Evolutionary conservation across 176 grass and related monocot genomes (phyloP), one percentile per base, ranked within the genome.

Genomic region (Phoenix dactylifera): DNA sequence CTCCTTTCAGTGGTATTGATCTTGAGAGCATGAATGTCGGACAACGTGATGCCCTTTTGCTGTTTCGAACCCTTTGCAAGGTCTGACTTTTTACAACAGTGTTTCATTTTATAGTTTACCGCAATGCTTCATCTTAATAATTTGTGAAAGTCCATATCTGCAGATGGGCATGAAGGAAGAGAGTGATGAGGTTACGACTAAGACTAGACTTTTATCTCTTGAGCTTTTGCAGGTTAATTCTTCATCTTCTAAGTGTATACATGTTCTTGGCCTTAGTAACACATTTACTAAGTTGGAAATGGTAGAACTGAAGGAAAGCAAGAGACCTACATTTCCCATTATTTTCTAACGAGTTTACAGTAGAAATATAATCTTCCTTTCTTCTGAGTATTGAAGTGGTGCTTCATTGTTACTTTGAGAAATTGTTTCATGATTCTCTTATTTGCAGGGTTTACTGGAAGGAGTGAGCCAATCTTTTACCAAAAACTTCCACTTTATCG

Each of bases 151-250:
- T 39, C 48, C 67, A 12, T 64, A 53, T 64, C 70, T 78, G 32
- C 65, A 98, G 94, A 98, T 98, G 94, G 81, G 88, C 58, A 98
- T 98, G 94, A 98, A 98, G 79, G 94, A 98, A 86, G 94, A 98
- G 83, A 86, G 62, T 18, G 94, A 98, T 16, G 94, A 98, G 19
- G 81, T 98, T 57, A 84, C 94, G 72, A 88, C 76, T 50, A 98
- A 89, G 70, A 93, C 94, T 61, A 98, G 94, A 71, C 79, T 93
- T 67, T 78, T 98, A 19, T 98, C 94, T 76, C 94, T 98, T 35
- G 94, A 98, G 79, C 74, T 98, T 62, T 80, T 98, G 67, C 88
- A 98, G 82, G 94, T 92, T 68, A 64, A 58, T 76, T 78, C 65
- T 51, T 44, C 3, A 25, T 55, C 4, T 50, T 62, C n/a, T 59